Conservation (phyloP, 352 stramenopile genomes). For the Pythium scleroteichum region DNA sequence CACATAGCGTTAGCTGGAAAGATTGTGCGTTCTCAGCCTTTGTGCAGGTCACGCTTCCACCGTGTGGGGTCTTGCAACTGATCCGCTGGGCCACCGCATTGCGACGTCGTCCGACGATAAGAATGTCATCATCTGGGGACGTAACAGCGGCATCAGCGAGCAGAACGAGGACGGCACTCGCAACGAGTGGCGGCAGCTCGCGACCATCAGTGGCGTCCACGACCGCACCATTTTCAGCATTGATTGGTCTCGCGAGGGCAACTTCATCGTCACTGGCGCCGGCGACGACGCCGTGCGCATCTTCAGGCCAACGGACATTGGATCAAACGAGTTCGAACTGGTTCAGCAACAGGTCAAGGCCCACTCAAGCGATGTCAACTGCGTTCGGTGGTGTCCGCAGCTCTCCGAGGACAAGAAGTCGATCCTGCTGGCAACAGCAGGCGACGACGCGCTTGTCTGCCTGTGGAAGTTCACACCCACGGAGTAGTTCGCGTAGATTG, state of each 20-base stretch:
- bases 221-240: constrained; percentile 91
- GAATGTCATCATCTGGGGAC: constrained; percentile 92
- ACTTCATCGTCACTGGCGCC: constrained; percentile 88
- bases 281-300: constrained; percentile 92
- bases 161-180: constrained; percentile 50
- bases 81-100: constrained; percentile 76
- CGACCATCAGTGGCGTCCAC: constrained; percentile 85
- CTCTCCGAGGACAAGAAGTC: constrained; percentile 33
- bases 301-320: constrained; percentile 57
- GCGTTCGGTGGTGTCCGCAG: constrained; percentile 70
- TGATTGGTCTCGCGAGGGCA: constrained; percentile 89
- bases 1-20: neutral
- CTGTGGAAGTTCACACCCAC: constrained; percentile 65
- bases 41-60: constrained; percentile 86
- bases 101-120: constrained; percentile 92
- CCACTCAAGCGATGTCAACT: constrained; percentile 80
- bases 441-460: constrained; percentile 62
- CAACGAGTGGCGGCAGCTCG: constrained; percentile 81
- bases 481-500: constrained; percentile 19
- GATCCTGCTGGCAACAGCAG: constrained; percentile 65
- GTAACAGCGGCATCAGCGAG: constrained; percentile 62
- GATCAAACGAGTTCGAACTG: constrained; percentile 56
- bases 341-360: constrained; percentile 61
- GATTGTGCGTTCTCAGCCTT: neutral
- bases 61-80: constrained; percentile 92